phyloP scores from a whole-genome alignment of 805 yeast genomes.

The Sugiyamaella americana region DNA sequence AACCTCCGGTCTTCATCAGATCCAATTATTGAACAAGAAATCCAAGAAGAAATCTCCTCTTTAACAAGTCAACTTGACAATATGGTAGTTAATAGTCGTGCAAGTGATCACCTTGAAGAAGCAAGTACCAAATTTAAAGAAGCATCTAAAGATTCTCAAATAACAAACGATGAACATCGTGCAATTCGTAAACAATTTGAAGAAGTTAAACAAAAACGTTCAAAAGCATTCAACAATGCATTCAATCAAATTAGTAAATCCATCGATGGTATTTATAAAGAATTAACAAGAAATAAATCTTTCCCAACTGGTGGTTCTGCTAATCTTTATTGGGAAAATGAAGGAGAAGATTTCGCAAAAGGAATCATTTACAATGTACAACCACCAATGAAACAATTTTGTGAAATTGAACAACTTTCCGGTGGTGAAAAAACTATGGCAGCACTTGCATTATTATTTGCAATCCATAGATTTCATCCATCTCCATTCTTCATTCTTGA shows the following conservation, averaged over 20 bases:
- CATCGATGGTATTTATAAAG: constrained; percentile 77
- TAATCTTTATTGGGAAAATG: constrained; percentile 75
- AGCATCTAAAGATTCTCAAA: constrained; percentile 58
- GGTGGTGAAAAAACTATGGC: constrained; percentile 98
- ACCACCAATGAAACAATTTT: constrained; percentile 92
- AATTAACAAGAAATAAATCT: constrained; percentile 64
- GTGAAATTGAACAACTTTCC: constrained; percentile 85
- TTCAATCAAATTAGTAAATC: constrained; percentile 67
- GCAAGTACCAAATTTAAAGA: constrained; percentile 55
- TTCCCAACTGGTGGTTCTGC: constrained; percentile 93
- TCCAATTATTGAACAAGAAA: constrained; percentile 21
- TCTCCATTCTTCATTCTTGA: constrained; percentile 94
- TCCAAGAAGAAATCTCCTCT: constrained; percentile 25
- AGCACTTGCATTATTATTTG: constrained; percentile 85
- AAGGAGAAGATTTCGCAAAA: constrained; percentile 77
- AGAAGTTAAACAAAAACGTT: constrained; percentile 53
- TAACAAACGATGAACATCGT: constrained; percentile 53
- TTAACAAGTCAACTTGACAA: constrained; percentile 27
- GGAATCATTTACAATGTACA: constrained; percentile 90
- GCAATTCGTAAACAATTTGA: constrained; percentile 50
- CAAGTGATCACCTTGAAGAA: constrained; percentile 66
- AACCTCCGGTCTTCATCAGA: constrained; percentile 28
- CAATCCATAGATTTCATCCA: constrained; percentile 85
- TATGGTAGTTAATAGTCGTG: constrained; percentile 77
- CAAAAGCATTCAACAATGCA: constrained; percentile 59